phyloP scores from a whole-genome alignment of 2,329 filamentous ascomycete species.

The Bisporella sp. region DNA sequence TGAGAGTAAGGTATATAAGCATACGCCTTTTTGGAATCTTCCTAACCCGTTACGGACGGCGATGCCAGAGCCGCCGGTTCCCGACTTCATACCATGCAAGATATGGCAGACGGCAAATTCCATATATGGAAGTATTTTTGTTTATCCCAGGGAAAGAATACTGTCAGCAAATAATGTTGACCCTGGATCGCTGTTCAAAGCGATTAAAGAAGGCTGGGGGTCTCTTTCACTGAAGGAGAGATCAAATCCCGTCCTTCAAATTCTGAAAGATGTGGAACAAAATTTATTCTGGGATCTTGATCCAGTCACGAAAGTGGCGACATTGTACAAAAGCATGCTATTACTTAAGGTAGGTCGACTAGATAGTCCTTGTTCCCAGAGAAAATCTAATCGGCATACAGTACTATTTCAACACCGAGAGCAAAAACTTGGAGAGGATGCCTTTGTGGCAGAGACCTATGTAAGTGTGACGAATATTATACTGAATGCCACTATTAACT shows the following conservation, averaged over 20 bases:
- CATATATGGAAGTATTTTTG: conserved; percentile 12
- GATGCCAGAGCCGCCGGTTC: neutral
- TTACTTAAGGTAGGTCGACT: conserved; percentile 10
- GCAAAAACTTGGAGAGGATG: conserved; percentile 10
- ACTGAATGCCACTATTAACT: neutral
- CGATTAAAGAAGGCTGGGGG: conserved; percentile 10
- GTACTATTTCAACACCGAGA: conserved; percentile 12
- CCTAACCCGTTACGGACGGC: conserved; percentile 2
- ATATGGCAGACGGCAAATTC: conserved; percentile 11
- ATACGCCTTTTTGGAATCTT: conserved; percentile 1
- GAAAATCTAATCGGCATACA: conserved; percentile 1
- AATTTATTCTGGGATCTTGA: conserved; percentile 12
- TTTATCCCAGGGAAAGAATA: conserved; percentile 1
- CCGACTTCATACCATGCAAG: conserved; percentile 2
- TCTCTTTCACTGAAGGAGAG: conserved; percentile 7
- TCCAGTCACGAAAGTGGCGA: conserved; percentile 13
- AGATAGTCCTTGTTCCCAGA: neutral
- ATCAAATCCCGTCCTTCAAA: conserved; percentile 11
- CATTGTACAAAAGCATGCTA: conserved; percentile 13
- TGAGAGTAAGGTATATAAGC: neutral
- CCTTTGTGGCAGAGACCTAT: conserved; percentile 14
- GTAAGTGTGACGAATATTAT: conserved; percentile 1
- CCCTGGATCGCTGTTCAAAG: conserved; percentile 6
- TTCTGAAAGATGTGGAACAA: conserved; percentile 12
- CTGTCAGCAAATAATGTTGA: conserved; percentile 1